Conservation (phyloP, 2,329 filamentous ascomycete species). For the Arthrobotrys sphaeroides region DNA sequence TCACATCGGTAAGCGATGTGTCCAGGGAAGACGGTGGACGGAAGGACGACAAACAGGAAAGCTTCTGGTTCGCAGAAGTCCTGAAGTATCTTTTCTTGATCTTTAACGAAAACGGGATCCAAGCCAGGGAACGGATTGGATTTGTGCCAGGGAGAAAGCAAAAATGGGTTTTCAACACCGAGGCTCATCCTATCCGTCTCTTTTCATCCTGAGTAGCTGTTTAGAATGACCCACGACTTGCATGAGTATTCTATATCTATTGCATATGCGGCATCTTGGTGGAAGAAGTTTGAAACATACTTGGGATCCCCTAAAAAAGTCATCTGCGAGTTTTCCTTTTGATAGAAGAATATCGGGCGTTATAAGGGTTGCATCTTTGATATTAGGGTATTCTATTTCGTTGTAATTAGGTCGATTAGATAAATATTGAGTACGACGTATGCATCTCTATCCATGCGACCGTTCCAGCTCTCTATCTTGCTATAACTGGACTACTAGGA, state of each 20-base stretch:
- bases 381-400: neutral
- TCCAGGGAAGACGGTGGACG: slow-evolving; percentile 70
- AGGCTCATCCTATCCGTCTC: slow-evolving; percentile 67
- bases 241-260: neutral
- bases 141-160: slow-evolving; percentile 63
- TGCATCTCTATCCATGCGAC: too few species aligned
- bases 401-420: neutral
- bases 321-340: too few species aligned
- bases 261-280: too few species aligned
- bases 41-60: slow-evolving; percentile 78
- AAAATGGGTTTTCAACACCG: slow-evolving; percentile 72
- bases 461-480: too few species aligned
- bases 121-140: slow-evolving; percentile 46
- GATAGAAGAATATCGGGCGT: too few species aligned
- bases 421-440: neutral
- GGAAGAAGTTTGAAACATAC: too few species aligned
- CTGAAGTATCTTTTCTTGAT: slow-evolving; percentile 85
- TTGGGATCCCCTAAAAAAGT: too few species aligned
- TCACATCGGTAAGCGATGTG: slow-evolving; percentile 72
- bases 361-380: too few species aligned
- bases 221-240: neutral
- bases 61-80: slow-evolving; percentile 87
- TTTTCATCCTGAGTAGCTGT: neutral
- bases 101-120: slow-evolving; percentile 56
- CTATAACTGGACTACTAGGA: too few species aligned